These are phyloP conservation scores for Leishmania arabica DNA, from an alignment of 208 protist species.

Conservation along the genomic window DNA sequence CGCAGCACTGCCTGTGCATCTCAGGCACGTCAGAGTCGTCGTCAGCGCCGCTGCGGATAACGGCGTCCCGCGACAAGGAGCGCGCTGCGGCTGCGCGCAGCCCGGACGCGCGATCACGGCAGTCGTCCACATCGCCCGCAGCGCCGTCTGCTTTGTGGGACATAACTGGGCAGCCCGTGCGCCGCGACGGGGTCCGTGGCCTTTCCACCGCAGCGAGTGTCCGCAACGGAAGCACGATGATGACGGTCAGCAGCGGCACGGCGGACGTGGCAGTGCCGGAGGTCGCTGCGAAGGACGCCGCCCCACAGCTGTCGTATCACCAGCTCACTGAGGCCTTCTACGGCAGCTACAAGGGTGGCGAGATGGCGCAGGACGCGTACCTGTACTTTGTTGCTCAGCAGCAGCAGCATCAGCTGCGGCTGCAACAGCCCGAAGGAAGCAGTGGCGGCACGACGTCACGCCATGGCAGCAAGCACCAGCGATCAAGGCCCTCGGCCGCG, in stretches of 20 bases:
- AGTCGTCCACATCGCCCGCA: neutral
- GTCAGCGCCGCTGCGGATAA: no score
- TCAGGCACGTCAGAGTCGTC: neutral
- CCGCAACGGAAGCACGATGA: neutral
- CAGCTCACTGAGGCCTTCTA: constrained; percentile 80
- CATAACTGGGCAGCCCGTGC: neutral
- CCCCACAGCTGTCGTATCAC: constrained; percentile 52
- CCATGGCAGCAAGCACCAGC: neutral
- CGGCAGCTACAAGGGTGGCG: constrained; percentile 36
- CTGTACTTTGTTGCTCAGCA: constrained; percentile 50
- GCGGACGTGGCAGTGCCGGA: neutral
- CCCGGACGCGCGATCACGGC: neutral
- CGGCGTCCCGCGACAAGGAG: neutral
- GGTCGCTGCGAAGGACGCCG: neutral
- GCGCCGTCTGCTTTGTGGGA: neutral
- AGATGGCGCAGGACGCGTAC: constrained; percentile 74
- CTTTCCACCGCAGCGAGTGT: neutral
- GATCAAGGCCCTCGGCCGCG: neutral
- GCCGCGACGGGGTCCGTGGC: neutral
- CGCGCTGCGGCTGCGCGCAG: neutral
- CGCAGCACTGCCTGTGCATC: no score
- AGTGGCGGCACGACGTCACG: neutral
- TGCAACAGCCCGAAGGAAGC: neutral
- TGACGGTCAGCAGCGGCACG: neutral
- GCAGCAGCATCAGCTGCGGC: neutral